phyloP scores from a whole-genome alignment of 1,284 basidiomycete species.

The Mycena citricolor region DNA sequence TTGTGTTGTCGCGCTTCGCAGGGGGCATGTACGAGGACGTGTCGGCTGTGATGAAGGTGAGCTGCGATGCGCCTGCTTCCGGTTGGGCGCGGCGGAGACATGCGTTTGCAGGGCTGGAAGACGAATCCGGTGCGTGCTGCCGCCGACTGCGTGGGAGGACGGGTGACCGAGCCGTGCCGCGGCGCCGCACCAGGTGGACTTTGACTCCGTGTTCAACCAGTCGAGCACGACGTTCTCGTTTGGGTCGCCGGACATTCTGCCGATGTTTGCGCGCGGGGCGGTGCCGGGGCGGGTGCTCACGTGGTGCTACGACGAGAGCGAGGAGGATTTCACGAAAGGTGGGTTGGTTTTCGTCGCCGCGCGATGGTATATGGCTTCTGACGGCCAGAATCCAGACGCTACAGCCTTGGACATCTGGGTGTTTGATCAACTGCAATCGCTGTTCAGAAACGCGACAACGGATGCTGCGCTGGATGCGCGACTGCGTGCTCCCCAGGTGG shows the following conservation, averaged over 20 bases:
- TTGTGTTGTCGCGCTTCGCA: slow-evolving; percentile 26
- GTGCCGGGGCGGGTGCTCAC: slow-evolving; percentile 68
- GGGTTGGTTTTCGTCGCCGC: slow-evolving; percentile 8
- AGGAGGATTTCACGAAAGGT: slow-evolving; percentile 86
- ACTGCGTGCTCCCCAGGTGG: slow-evolving; percentile 56
- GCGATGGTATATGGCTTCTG: too few species aligned
- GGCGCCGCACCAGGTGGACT: slow-evolving; percentile 79
- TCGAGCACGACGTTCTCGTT: slow-evolving; percentile 81
- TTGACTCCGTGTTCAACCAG: slow-evolving; percentile 89
- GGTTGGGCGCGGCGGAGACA: too few species aligned
- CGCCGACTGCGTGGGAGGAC: neutral
- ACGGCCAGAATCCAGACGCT: too few species aligned
- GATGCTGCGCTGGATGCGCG: slow-evolving; percentile 49
- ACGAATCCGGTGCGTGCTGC: slow-evolving; percentile 69
- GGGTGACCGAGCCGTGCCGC: too few species aligned
- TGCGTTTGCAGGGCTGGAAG: slow-evolving; percentile 73
- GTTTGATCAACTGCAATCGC: slow-evolving; percentile 57
- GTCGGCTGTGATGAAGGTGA: slow-evolving; percentile 82
- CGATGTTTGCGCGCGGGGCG: slow-evolving; percentile 84
- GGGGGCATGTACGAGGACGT: slow-evolving; percentile 93
- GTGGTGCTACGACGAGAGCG: slow-evolving; percentile 78
- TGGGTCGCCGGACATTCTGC: slow-evolving; percentile 87
- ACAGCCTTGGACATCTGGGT: slow-evolving; percentile 82
- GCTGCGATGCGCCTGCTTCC: slow-evolving; percentile 16
- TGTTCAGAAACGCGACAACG: slow-evolving; percentile 65